Conservation (phyloP, 2,329 filamentous ascomycete genomes). For the Cyphellophora europaea region DNA sequence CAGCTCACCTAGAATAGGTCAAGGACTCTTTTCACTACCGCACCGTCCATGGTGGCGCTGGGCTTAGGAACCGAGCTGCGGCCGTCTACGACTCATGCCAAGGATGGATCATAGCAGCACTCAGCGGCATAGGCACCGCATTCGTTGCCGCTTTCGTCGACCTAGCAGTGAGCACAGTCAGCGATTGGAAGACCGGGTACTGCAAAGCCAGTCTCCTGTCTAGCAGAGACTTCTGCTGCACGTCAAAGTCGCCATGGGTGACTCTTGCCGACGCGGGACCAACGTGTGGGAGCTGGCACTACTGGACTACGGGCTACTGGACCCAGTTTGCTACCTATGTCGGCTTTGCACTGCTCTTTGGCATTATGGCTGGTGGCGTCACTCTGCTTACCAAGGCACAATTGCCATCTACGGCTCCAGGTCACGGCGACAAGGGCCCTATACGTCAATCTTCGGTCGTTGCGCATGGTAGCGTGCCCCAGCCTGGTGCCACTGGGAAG, state of each 20-base stretch:
- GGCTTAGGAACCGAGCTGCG: constrained; percentile 31
- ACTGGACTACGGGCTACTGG: constrained; percentile 35
- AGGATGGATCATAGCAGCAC: constrained; percentile 46
- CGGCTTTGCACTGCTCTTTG: constrained; percentile 39
- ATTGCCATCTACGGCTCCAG: constrained; percentile 34
- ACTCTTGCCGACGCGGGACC: constrained; percentile 18
- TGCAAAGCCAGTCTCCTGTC: constrained; percentile 37
- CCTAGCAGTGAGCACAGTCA: constrained; percentile 43
- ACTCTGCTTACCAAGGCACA: constrained; percentile 42
- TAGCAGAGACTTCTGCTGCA: constrained; percentile 43
- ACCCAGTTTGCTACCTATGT: constrained; percentile 40
- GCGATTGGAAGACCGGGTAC: constrained; percentile 50
- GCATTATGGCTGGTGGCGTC: constrained; percentile 37
- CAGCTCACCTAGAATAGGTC: constrained; percentile 27
- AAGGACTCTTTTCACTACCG: constrained; percentile 49
- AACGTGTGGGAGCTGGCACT: constrained; percentile 32
- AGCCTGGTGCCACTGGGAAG: constrained; percentile 35
- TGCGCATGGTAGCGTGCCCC: constrained; percentile 35
- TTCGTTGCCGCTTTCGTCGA: constrained; percentile 48
- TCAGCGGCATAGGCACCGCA: constrained; percentile 47
- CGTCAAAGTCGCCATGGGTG: constrained; percentile 23
- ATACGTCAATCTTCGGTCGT: constrained; percentile 26
- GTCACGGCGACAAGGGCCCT: constrained; percentile 30
- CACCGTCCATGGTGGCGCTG: constrained; percentile 31
- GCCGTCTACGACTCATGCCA: constrained; percentile 40